Base-by-base conservation (phyloP, 768 basidiomycete species). In the Boletus reticuloceps region DNA sequence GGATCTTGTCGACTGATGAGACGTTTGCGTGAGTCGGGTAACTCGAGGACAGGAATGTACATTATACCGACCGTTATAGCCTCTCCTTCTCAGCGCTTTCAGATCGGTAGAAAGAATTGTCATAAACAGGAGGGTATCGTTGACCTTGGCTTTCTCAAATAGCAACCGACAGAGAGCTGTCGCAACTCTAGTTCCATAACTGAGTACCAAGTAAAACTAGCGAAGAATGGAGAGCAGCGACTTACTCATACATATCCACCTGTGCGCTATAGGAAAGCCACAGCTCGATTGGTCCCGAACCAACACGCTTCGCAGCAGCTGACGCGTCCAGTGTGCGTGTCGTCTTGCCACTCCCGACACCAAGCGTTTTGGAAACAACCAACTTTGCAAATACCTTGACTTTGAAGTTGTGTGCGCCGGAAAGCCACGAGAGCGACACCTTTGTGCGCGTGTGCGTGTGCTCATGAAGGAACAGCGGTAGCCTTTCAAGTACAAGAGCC, bases 21-120 rank as follows among this genome's bases (percentile, higher is more conserved):
- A 48, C 12, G 6, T 7, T 46, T 19, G 39, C 37, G 62, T 51
- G 62, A 54, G 42, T 41, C 6, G 12, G 11, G 12, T 64, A 47
- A 59, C 61, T 47, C 34, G 7, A 20, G 13, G 14, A 32, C 2
- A 47, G 13, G 11, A 54, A 37, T 34, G 14, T 56, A 41, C 39
- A 32, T 41, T 10, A 43, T 13, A 64, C 75, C 5, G 59, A 89
- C 91, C 88, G 63, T 94, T 92, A 66, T 92, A 95, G 6, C 93
- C 94, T 58, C 93, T 77, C 38, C 93, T 77, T 63, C 85, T 87
- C 58, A 97, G 69, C 4, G 91, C 84, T 55, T 84, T 81, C 39
- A 98, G 72, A 59, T 95, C 92, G 0, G 95, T 98, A 0, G 93
- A 92, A 17, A 99, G 78, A 50, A 99, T 92, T 0, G 94, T 97